A percentile compares a stretch with the other conserved stretches of the same genome.
Evolutionary conservation across 1,139 yeast genomes (phyloP).

Genomic region (Sporopachydermia cereana): DNA sequence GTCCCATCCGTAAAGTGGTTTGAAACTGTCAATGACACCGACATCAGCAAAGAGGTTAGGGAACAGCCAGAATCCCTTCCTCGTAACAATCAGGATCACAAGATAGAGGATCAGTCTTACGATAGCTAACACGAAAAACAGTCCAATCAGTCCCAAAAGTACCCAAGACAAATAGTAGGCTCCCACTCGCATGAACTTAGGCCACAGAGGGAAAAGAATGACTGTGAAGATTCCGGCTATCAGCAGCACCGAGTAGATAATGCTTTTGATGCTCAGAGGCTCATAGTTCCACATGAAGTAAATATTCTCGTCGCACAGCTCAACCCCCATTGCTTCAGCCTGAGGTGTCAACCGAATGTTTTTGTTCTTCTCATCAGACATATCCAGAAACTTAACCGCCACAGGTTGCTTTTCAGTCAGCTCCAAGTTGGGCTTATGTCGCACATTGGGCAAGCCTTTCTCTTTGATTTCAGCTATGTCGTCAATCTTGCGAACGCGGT

Average conservation of each 20-base stretch:
- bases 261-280: slow-evolving; percentile 62
- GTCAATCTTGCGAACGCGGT: neutral
- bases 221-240: slow-evolving; percentile 60
- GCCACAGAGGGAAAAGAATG: slow-evolving; percentile 95
- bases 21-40: slow-evolving; percentile 85
- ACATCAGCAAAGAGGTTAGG: slow-evolving; percentile 95
- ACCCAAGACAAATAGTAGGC: slow-evolving; percentile 86
- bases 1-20: slow-evolving; percentile 84
- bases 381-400: slow-evolving; percentile 1
- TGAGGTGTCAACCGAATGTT: neutral
- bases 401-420: slow-evolving; percentile 27
- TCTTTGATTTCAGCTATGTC: slow-evolving; percentile 22
- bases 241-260: slow-evolving; percentile 49
- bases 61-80: slow-evolving; percentile 84
- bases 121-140: slow-evolving; percentile 69
- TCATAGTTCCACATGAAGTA: slow-evolving; percentile 81
- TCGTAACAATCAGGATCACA: slow-evolving; percentile 44
- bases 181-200: slow-evolving; percentile 73
- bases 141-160: slow-evolving; percentile 58
- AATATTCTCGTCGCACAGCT: slow-evolving; percentile 27
- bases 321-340: slow-evolving; percentile 4
- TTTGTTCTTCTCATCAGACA: neutral
- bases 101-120: slow-evolving; percentile 65
- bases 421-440: slow-evolving; percentile 56
- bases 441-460: slow-evolving; percentile 60